Base-by-base conservation (phyloP, 768 basidiomycete genomes). In the Termitomyces sp. region DNA sequence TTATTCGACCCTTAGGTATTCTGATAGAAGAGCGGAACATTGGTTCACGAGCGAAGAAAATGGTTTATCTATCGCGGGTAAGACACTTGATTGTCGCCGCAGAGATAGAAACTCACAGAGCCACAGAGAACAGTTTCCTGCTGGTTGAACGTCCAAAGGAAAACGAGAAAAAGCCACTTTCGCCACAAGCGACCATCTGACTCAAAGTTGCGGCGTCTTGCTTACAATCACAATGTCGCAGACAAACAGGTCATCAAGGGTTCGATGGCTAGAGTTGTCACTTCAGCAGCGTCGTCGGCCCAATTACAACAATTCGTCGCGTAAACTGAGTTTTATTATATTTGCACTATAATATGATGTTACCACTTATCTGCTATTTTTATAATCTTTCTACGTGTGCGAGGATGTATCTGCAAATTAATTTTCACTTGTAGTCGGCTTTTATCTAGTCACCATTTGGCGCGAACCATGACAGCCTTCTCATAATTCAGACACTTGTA, bases 11-110 rank as follows among this genome's bases (percentile, higher is more conserved):
- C n/a, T 42, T 55, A 82, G 84, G 64, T 86, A 78, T 63, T 88
- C 87, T 1, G 84, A 88, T 59, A 74, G 79, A 60, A 76, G 75
- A 35, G 64, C 71, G 43, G 78, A 78, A 28, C 85, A 87, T 57
- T 88, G 87, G 87, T 86, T 87, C 63, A 75, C 82, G 56, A 75
- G 78, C 9, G 84, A 79, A 58, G 72, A 70, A 43, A 80, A 82
- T 47, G 82, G 84, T 9, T 69, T 80, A 40, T 87, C 85, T 2
- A 77, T 82, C 50, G 76, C 81, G 47, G 80, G 84, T 83, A 63
- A 59, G 73, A 65, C 38, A 26, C 26, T 45, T 30, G 16, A 32
- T 42, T 40, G 14, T 52, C 44, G 35, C 20, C 13, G 30, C 24
- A 22, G 30, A 33, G 45, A n/a, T 8, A 16, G 40, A 20, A 26